phyloP scores from a whole-genome alignment of 2,329 filamentous ascomycete species.

The Nemania diffusa region DNA sequence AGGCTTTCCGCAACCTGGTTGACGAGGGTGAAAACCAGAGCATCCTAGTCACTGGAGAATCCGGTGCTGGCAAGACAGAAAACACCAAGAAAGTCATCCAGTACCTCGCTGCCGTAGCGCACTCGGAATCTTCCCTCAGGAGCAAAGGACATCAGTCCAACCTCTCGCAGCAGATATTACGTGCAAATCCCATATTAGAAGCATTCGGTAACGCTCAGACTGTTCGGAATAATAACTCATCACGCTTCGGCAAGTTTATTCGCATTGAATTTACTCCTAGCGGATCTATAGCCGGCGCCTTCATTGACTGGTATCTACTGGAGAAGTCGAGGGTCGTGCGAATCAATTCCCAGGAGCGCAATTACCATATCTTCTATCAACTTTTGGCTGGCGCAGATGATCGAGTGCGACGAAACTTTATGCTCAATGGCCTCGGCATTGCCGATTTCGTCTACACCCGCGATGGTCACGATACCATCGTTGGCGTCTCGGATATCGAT shows the following conservation, averaged over 20 bases:
- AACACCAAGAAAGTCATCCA: constrained; percentile 99
- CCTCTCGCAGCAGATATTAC: constrained; percentile 93
- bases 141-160: constrained; percentile 76
- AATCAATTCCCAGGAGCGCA: constrained; percentile 87
- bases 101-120: constrained; percentile 93
- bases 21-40: constrained; percentile 97
- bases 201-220: constrained; percentile 98
- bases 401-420: constrained; percentile 77
- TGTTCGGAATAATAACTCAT: constrained; percentile 97
- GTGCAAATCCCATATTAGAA: constrained; percentile 96
- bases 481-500: constrained; percentile 86
- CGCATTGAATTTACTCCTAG: constrained; percentile 90
- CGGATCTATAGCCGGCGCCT: constrained; percentile 93
- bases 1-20: constrained; percentile 93
- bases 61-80: constrained; percentile 96
- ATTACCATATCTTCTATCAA: constrained; percentile 98
- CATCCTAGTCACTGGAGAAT: constrained; percentile 97
- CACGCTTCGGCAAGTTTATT: constrained; percentile 98
- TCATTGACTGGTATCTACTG: constrained; percentile 97
- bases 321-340: constrained; percentile 98
- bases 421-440: constrained; percentile 78
- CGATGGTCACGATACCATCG: constrained; percentile 90
- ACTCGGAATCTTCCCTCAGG: constrained; percentile 77
- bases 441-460: constrained; percentile 93
- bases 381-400: constrained; percentile 84